Evolutionary conservation across 2,329 filamentous ascomycete species (phyloP).

Genomic region (Penicillium frequentans): DNA sequence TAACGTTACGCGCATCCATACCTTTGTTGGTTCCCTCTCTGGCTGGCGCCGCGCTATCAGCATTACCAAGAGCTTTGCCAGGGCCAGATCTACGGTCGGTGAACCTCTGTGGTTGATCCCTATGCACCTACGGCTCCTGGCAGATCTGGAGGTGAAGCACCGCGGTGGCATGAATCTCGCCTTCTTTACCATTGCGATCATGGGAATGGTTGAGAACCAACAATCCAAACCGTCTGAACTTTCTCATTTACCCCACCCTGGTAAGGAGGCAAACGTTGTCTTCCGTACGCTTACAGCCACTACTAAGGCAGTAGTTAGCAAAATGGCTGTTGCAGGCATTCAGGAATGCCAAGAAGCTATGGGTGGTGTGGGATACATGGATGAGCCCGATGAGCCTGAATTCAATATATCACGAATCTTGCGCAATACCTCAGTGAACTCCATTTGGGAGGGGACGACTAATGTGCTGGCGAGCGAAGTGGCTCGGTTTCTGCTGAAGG

Average conservation of each 20-base stretch:
- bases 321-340: conserved; percentile 30
- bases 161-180: conserved; percentile 38
- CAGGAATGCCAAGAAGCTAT: conserved; percentile 40
- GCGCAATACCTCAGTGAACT: conserved; percentile 58
- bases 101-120: conserved; percentile 40
- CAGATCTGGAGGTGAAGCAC: conserved; percentile 41
- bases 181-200: conserved; percentile 32
- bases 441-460: conserved; percentile 72
- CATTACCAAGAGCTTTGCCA: conserved; percentile 44
- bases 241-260: conserved; percentile 48
- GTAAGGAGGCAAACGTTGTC: conserved; percentile 25
- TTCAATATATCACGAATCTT: conserved; percentile 67
- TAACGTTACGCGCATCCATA: conserved; percentile 59
- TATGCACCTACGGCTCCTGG: conserved; percentile 42
- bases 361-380: conserved; percentile 41
- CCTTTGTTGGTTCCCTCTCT: conserved; percentile 38
- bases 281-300: conserved; percentile 33
- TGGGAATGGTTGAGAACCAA: conserved; percentile 55
- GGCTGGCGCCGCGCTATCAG: conserved; percentile 42
- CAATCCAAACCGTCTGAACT: conserved; percentile 31
- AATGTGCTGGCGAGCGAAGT: conserved; percentile 64
- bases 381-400: conserved; percentile 53
- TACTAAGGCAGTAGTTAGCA: conserved; percentile 37
- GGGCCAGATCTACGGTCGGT: conserved; percentile 37
- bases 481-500: conserved; percentile 35